Base-by-base conservation (phyloP, 495 filamentous ascomycete genomes). In the Penicillium riverlandense region DNA sequence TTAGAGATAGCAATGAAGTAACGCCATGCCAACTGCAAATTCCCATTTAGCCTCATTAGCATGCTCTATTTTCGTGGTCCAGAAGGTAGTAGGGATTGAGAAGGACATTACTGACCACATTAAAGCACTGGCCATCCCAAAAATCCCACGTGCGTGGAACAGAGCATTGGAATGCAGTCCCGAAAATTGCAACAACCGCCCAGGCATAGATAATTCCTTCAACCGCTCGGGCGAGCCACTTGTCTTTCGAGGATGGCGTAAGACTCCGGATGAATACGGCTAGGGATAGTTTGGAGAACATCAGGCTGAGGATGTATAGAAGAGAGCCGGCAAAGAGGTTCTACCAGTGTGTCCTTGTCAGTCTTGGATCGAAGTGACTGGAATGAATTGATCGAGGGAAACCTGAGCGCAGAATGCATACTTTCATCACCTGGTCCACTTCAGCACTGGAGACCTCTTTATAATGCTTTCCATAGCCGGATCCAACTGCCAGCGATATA, bases 361-460 rank as follows among this genome's bases (percentile, higher is more conserved):
- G 35, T 29, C 12, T 40, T 11, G 29, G 10, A 13, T 34, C n/a
- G 30, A 27, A n/a, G 15, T 13, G 10, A 12, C 11, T 8, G 28
- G 14, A 29, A 35, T 34, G 15, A 16, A 16, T 1, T 16, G 15
- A 4, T 16, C 15, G 15, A n/a, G n/a, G n/a, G n/a, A n/a, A n/a
- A n/a, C n/a, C n/a, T n/a, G n/a, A n/a, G n/a, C n/a, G 15, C 15
- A 16, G 15, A 4, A 16, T 1, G 4, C 15, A 16, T 16, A 59
- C 61, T 41, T 64, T 61, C 61, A 61, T 61, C 11, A 59, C 49
- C 9, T 43, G 12, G 5, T 61, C 43, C 33, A 61, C 48, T 31
- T 49, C 27, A 8, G 29, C 4, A 3, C 11, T 28, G 2, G 47
- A 49, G 14, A 64, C 43, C 13, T 48, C 45, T 22, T 39, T 38